These are phyloP conservation scores for Pichia cabralensis DNA, from an alignment of 805 yeast genomes.

Conservation along the genomic window DNA sequence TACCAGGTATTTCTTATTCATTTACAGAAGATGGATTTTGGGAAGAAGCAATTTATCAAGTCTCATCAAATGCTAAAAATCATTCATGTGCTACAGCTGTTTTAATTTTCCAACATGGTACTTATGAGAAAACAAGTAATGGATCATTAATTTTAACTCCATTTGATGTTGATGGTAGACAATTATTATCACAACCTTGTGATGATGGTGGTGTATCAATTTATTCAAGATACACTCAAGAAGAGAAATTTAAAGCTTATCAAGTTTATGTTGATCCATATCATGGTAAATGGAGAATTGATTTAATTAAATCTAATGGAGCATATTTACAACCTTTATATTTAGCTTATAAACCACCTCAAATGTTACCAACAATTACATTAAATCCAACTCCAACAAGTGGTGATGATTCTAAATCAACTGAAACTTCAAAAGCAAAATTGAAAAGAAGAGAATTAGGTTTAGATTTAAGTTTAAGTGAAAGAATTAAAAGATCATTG, in stretches of 20 bases:
- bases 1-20: constrained; percentile 89
- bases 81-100: constrained; percentile 82
- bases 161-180: constrained; percentile 84
- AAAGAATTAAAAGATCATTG: constrained; percentile 56
- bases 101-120: constrained; percentile 83
- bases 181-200: constrained; percentile 83
- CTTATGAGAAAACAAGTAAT: constrained; percentile 48
- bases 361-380: constrained; percentile 91
- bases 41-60: constrained; percentile 83
- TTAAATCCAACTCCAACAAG: constrained; percentile 65
- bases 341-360: constrained; percentile 86
- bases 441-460: constrained; percentile 10
- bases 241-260: constrained; percentile 48
- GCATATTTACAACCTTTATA: constrained; percentile 77
- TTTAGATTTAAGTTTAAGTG: constrained; percentile 21
- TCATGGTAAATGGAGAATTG: constrained; percentile 73
- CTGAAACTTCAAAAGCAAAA: constrained; percentile 3
- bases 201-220: constrained; percentile 44
- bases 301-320: constrained; percentile 71
- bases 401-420: constrained; percentile 4
- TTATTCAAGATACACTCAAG: constrained; percentile 67
- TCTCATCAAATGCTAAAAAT: constrained; percentile 56
- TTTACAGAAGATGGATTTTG: constrained; percentile 87
- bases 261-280: constrained; percentile 60
- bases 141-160: constrained; percentile 69